phyloP scores from a whole-genome alignment of 768 basidiomycete genomes.

The Gyrodon lividus region DNA sequence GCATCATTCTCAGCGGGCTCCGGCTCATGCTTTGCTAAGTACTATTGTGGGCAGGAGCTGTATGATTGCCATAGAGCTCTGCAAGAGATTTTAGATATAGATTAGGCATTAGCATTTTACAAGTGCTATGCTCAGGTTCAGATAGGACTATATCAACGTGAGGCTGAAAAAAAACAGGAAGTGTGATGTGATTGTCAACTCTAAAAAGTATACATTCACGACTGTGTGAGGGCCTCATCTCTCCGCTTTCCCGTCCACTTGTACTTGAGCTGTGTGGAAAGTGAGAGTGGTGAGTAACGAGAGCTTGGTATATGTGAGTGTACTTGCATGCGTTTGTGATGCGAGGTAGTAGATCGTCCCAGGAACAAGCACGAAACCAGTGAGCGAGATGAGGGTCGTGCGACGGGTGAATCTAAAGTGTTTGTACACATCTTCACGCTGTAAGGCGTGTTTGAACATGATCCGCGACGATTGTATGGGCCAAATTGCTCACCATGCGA shows the following conservation, averaged over 20 bases:
- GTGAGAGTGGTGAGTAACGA: conserved; percentile 7
- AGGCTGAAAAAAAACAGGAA: background rate
- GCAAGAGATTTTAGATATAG: conserved; percentile 67
- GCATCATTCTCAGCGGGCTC: conserved; percentile 84
- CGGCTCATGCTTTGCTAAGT: conserved; percentile 87
- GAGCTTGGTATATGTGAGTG: conserved; percentile 28
- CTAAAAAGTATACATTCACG: conserved; percentile 13
- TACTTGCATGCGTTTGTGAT: conserved; percentile 34
- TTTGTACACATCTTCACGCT: conserved; percentile 86
- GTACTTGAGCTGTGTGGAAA: conserved; percentile 44
- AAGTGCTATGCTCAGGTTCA: background rate
- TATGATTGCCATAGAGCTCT: conserved; percentile 85
- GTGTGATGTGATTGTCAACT: conserved; percentile 3
- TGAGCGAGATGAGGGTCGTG: conserved; percentile 57
- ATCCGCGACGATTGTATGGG: background rate
- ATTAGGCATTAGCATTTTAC: background rate
- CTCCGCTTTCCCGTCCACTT: conserved; percentile 53
- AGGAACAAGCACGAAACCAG: conserved; percentile 68
- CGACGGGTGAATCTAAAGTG: conserved; percentile 77
- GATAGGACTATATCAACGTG: background rate
- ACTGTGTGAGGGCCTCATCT: conserved; percentile 39
- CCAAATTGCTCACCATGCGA: conserved; percentile 46
- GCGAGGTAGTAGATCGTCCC: conserved; percentile 49
- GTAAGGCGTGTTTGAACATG: background rate
- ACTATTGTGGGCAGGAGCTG: conserved; percentile 84